Percentiles rank a stretch among this genome's conserved stretches.
phyloP scores from a whole-genome alignment of 805 yeast genomes.

The Saccharomycopsis sp. region DNA sequence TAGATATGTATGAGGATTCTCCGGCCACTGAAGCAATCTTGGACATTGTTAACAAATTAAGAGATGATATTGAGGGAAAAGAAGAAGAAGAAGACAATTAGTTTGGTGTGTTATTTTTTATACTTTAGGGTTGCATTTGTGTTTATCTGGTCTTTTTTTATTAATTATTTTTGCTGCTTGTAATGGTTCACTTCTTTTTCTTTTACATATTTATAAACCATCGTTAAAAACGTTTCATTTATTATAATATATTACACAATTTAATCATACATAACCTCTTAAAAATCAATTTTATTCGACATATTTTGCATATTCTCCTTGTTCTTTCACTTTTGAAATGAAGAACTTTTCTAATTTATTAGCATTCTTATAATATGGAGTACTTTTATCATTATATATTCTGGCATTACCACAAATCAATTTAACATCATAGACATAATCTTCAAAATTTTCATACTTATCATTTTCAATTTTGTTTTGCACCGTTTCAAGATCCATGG shows the following conservation, averaged over 20 bases:
- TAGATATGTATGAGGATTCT: slow-evolving; percentile 78
- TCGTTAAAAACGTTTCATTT: no score
- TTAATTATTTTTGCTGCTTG: not conserved
- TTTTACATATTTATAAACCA: no score
- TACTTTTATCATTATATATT: slow-evolving; percentile 83
- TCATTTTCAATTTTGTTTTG: slow-evolving; percentile 88
- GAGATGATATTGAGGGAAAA: slow-evolving; percentile 30
- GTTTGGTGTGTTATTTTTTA: not conserved
- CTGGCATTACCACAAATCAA: slow-evolving; percentile 87
- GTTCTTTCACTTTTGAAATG: slow-evolving; percentile 70
- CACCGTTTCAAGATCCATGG: slow-evolving; percentile 96
- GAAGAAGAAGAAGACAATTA: no score
- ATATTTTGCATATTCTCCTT: slow-evolving; percentile 59
- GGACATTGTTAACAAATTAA: slow-evolving; percentile 64
- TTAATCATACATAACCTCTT: no score
- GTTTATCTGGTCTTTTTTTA: not conserved
- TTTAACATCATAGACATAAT: slow-evolving; percentile 80
- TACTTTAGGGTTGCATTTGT: not conserved
- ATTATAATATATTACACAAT: no score
- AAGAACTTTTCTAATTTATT: slow-evolving; percentile 87
- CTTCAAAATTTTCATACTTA: slow-evolving; percentile 82
- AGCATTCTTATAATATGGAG: slow-evolving; percentile 93
- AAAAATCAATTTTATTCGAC: slow-evolving; percentile 7
- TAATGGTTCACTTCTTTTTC: no score
- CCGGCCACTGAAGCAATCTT: slow-evolving; percentile 85